phyloP scores from a whole-genome alignment of 208 protist species.

The Trichomonas tenax region DNA sequence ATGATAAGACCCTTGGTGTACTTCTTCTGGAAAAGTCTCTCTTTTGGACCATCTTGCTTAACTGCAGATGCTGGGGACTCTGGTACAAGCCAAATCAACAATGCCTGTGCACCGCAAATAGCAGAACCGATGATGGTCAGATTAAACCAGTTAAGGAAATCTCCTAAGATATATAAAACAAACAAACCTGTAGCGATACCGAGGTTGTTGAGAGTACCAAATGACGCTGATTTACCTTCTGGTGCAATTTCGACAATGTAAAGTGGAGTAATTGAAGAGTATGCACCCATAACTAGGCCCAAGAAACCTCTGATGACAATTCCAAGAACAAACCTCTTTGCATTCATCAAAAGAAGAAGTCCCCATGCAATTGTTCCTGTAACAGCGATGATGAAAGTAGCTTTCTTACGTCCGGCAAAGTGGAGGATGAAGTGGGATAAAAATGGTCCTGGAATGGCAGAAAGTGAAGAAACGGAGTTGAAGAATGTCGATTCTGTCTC shows the following conservation, averaged over 20 bases:
- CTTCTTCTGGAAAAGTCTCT: not conserved
- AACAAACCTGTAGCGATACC: not conserved
- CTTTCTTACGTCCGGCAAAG: not conserved
- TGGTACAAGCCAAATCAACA: not conserved
- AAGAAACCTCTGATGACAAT: not conserved
- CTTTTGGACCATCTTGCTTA: not conserved
- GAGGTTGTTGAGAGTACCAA: not conserved
- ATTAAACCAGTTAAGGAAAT: not conserved
- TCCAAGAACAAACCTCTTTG: not conserved
- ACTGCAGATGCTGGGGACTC: not conserved
- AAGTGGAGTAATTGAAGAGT: not conserved
- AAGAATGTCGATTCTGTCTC: not conserved
- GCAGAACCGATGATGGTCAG: not conserved
- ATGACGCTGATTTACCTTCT: not conserved
- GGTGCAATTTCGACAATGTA: slow-evolving; percentile 9
- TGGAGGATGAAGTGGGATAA: not conserved
- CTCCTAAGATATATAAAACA: not conserved
- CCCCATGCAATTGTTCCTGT: not conserved
- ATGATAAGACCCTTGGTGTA: not conserved
- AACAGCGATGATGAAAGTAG: not conserved
- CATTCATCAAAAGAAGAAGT: not conserved
- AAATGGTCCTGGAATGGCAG: not conserved
- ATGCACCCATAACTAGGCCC: not conserved
- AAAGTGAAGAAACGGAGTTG: not conserved
- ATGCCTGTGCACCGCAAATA: not conserved